Evolutionary conservation across 768 basidiomycete species (phyloP), one percentile per base, ranked within the genome.

Genomic region (Naganishia kalamii): DNA sequence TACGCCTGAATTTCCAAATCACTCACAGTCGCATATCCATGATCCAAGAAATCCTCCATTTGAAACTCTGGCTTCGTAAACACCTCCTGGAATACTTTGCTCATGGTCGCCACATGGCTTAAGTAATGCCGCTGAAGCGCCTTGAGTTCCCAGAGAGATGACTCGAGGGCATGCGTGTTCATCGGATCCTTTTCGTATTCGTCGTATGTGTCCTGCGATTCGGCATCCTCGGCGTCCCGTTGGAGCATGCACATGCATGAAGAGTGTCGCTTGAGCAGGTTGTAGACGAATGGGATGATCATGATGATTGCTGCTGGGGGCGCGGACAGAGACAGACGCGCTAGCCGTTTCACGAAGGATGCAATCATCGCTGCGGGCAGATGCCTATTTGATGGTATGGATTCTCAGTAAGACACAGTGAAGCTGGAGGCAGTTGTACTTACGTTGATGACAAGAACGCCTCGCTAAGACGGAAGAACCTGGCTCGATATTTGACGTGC

Each of bases 31-130:
- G 70, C 71, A 54, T 81, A 81, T 32, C 67, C 33, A 74, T 98
- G 94, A 76, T 98, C 96, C 74, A 97, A 77, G 77, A 98, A 99
- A 75, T 98, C 94, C 70, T 98, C 94, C 85, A 96, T 84, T 15
- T 85, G 81, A 77, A 92, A 97, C 37, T 82, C 82, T 19, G 87
- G 90, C 74, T 94, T 97, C 13, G 91, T 97, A 79, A 99, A 96
- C 4, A 88, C 87, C 74, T 93, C 92, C 13, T 83, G 82, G 70
- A 96, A 90, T 62, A 99, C 87, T 72, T 87, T 87, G 30, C 85
- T 86, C 49, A 98, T 77, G 0, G 90, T 90, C n/a, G 89, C 85
- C n/a, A 94, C 88, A 0, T 86, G 84, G 1, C 88, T 80, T 67
- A 92, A 86, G 74, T 97, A 97, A 77, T 99, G 94, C 25, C 81